Conservation (phyloP, 805 yeast genomes). For the Metschnikowia rubicola region DNA sequence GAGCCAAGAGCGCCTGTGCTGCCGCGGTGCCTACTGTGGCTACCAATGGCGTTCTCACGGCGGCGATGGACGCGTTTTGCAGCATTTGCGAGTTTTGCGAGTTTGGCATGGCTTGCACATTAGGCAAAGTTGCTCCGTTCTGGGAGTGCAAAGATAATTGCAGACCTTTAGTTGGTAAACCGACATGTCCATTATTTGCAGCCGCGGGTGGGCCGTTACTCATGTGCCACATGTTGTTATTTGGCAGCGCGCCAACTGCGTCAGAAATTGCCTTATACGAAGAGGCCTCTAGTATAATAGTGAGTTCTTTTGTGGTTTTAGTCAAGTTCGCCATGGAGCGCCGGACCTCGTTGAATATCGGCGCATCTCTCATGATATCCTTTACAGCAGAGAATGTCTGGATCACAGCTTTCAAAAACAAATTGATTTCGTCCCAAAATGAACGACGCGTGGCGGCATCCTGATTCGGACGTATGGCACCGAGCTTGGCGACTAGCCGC, state of each 20-base stretch:
- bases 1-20: conserved; percentile 17
- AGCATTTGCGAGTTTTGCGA: background rate
- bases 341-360: conserved; percentile 73
- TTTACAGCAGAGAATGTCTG: conserved; percentile 82
- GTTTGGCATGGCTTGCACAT: background rate
- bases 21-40: conserved; percentile 18
- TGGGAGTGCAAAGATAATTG: background rate
- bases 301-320: conserved; percentile 86
- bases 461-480: conserved; percentile 46
- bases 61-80: background rate
- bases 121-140: background rate
- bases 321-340: conserved; percentile 79
- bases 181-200: background rate
- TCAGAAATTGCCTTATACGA: conserved; percentile 19
- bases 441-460: conserved; percentile 51
- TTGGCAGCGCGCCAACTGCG: conserved; percentile 11
- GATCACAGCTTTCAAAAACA: conserved; percentile 78
- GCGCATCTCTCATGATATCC: conserved; percentile 74
- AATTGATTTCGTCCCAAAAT: conserved; percentile 83
- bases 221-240: conserved; percentile 10
- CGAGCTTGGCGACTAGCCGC: conserved; percentile 53
- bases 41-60: conserved; percentile 16
- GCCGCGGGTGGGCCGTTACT: conserved; percentile 5
- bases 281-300: conserved; percentile 67
- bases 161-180: background rate